phyloP scores from a whole-genome alignment of 306 rosid species.

The Cicer cuneatum region DNA sequence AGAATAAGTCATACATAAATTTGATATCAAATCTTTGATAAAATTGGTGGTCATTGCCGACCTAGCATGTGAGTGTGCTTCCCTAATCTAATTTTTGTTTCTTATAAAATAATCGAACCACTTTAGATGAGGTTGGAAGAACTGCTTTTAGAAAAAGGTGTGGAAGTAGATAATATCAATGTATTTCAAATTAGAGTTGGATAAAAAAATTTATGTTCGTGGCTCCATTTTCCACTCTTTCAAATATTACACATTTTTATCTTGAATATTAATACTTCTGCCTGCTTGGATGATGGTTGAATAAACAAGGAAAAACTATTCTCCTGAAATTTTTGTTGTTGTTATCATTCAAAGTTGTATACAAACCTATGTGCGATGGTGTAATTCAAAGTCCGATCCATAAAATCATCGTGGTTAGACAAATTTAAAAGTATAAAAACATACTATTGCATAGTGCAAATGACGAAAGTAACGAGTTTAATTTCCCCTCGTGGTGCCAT shows the following conservation, averaged over 20 bases:
- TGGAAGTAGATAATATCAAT: not conserved
- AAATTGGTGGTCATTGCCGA: too few relatives aligned
- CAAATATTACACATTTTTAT: not conserved
- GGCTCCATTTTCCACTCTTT: not conserved
- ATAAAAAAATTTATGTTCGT: not conserved
- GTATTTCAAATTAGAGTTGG: not conserved
- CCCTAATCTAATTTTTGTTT: too few relatives aligned
- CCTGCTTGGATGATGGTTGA: not conserved
- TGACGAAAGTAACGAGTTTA: not conserved
- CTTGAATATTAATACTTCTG: not conserved
- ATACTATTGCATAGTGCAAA: not conserved
- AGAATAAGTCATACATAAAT: too few relatives aligned
- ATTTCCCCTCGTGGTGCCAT: slow-evolving; percentile 11
- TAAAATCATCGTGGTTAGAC: not conserved
- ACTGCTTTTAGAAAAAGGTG: not conserved
- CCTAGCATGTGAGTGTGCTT: too few relatives aligned
- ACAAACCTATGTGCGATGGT: not conserved
- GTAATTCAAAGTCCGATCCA: not conserved
- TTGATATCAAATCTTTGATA: too few relatives aligned
- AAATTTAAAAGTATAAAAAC: not conserved
- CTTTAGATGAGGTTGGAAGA: not conserved
- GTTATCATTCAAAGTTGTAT: not conserved
- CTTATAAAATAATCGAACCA: not conserved
- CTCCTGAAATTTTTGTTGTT: not conserved
- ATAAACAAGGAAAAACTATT: not conserved